These are phyloP conservation scores for Boletus fagicola DNA, from an alignment of 768 basidiomycete species.

Conservation along the genomic window DNA sequence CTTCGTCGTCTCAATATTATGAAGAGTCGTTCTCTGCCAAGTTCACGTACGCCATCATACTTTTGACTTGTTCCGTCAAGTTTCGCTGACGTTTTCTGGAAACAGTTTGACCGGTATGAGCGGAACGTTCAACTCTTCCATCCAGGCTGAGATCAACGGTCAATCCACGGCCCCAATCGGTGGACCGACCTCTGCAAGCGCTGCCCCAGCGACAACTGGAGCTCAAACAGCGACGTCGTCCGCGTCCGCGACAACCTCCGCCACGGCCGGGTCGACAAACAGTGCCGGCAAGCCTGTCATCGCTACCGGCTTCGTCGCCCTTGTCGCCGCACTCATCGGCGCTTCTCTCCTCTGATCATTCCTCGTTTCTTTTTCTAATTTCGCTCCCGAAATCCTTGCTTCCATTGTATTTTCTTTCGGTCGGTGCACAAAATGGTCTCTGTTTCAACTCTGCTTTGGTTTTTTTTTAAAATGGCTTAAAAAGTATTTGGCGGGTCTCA, in stretches of 20 bases:
- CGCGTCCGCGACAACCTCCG: neutral
- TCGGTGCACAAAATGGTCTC: neutral
- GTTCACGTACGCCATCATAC: slow-evolving; percentile 57
- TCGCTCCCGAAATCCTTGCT: neutral
- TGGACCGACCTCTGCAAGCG: slow-evolving; percentile 30
- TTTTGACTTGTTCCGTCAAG: neutral
- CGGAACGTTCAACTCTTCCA: slow-evolving; percentile 58
- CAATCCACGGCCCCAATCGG: slow-evolving; percentile 57
- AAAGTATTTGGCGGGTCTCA: neutral
- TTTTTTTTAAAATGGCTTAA: neutral
- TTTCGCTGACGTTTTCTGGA: neutral
- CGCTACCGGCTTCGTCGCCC: slow-evolving; percentile 23
- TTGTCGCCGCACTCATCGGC: slow-evolving; percentile 23
- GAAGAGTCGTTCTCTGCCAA: slow-evolving; percentile 75
- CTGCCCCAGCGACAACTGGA: slow-evolving; percentile 18
- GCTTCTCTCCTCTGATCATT: slow-evolving; percentile 20
- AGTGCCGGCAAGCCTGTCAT: slow-evolving; percentile 27
- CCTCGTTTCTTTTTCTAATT: neutral
- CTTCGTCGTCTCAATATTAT: slow-evolving; percentile 50
- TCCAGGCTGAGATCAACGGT: slow-evolving; percentile 60
- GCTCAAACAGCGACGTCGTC: slow-evolving; percentile 5
- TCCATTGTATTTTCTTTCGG: neutral
- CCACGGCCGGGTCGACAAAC: slow-evolving; percentile 6
- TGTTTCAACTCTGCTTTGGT: neutral
- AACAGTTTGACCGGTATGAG: slow-evolving; percentile 65